These are phyloP conservation scores for Aegilops sharonensis DNA, from an alignment of 176 grass and related monocot genomes.

Conservation along the genomic window DNA sequence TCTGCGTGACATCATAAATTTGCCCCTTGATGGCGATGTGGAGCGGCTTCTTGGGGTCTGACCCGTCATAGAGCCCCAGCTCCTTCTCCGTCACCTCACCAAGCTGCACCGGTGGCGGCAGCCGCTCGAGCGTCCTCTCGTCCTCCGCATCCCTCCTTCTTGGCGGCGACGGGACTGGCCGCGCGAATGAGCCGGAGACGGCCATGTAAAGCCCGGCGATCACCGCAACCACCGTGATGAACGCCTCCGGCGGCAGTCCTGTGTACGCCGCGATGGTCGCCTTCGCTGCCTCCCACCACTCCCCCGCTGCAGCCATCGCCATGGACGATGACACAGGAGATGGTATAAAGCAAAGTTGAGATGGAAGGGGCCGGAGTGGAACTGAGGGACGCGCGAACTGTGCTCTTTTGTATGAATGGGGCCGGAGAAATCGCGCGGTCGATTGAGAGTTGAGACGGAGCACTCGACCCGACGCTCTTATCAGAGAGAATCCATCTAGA, in stretches of 20 bases:
- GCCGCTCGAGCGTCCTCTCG: constrained; percentile 25
- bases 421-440: neutral
- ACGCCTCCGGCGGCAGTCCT: constrained; percentile 43
- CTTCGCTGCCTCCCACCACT: constrained; percentile 36
- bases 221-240: constrained; percentile 48
- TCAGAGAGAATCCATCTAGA: neutral
- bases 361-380: neutral
- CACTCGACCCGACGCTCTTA: neutral
- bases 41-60: constrained; percentile 55
- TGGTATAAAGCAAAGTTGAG: neutral
- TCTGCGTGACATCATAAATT: constrained; percentile 74
- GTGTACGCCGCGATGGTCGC: constrained; percentile 37
- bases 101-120: constrained; percentile 46
- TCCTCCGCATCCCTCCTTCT: neutral
- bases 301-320: constrained; percentile 23
- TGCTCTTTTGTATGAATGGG: neutral
- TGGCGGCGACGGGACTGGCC: neutral
- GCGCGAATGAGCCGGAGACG: constrained; percentile 11
- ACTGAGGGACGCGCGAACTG: constrained; percentile 11
- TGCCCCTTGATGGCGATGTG: constrained; percentile 70
- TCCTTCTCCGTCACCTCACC: constrained; percentile 65
- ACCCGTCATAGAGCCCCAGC: constrained; percentile 51
- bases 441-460: neutral
- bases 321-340: neutral
- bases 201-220: constrained; percentile 37